These are phyloP conservation scores for Strigomonas culicis DNA, from an alignment of 208 protist genomes.

Conservation along the genomic window DNA sequence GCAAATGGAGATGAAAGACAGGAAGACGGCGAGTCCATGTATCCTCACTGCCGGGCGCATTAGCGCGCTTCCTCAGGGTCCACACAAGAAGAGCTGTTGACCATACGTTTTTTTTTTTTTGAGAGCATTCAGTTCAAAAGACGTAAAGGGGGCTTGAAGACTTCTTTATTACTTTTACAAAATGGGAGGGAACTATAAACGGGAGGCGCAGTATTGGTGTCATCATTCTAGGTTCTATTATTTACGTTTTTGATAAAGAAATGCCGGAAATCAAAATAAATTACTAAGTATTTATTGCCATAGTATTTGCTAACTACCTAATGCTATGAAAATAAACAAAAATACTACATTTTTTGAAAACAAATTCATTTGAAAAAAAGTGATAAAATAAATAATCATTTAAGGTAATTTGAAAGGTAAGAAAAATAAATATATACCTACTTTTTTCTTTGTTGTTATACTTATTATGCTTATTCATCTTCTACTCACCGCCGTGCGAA, in stretches of 20 bases:
- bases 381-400: conserved; percentile 9
- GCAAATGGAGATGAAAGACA: conserved; percentile 4
- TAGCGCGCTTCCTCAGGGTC: too few relatives aligned
- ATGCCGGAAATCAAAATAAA: too few relatives aligned
- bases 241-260: not conserved
- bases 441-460: conserved; percentile 8
- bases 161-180: too few relatives aligned
- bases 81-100: conserved; percentile 1
- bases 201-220: too few relatives aligned
- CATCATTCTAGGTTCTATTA: too few relatives aligned
- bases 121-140: not conserved
- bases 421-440: not conserved
- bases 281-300: not conserved
- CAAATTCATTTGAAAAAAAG: conserved; percentile 10
- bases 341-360: conserved; percentile 2
- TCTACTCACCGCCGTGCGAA: not conserved
- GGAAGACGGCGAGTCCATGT: not conserved
- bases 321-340: conserved; percentile 7
- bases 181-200: too few relatives aligned
- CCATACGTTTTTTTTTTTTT: conserved; percentile 19
- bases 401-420: conserved; percentile 7
- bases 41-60: too few relatives aligned
- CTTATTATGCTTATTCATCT: conserved; percentile 6
- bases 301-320: conserved; percentile 6
- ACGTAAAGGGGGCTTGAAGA: too few relatives aligned